Evolutionary conservation across 139 green algal species (phyloP).

Genomic region (Pedinophyceae sp.): DNA sequence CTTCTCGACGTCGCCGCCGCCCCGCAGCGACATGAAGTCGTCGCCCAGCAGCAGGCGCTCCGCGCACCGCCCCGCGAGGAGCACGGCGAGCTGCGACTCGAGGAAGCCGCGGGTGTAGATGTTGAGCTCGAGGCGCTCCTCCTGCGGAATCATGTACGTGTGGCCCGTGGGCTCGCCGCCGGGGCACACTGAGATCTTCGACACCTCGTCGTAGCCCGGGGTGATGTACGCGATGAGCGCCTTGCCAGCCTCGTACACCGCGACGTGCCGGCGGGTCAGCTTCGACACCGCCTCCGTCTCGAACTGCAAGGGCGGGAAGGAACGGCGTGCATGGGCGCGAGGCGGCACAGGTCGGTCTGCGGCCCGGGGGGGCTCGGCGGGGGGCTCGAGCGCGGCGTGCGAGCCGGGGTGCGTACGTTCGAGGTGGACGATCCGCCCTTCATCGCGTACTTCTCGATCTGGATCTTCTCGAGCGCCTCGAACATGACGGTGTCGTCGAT

Average conservation of each 20-base stretch:
- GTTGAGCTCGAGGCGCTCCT: conserved; percentile 54
- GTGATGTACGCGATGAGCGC: conserved; percentile 62
- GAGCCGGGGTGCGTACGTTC: conserved; percentile 6
- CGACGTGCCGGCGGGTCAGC: conserved; percentile 26
- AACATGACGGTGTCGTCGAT: conserved; percentile 4
- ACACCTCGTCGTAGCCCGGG: conserved; percentile 65
- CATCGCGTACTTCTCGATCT: conserved; percentile 2
- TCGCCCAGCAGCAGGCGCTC: conserved; percentile 72
- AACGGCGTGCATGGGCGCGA: no score
- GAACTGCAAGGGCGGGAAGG: no score
- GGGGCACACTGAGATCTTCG: conserved; percentile 30
- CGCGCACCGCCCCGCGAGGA: conserved; percentile 47
- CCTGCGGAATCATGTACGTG: conserved; percentile 71
- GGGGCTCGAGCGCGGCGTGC: conserved; percentile 5
- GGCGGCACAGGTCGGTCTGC: not conserved
- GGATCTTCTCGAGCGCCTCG: conserved; percentile 3
- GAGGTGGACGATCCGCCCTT: conserved; percentile 2
- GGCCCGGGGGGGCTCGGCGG: conserved; percentile 17
- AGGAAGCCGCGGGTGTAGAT: conserved; percentile 59
- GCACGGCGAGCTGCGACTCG: conserved; percentile 50
- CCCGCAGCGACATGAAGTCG: conserved; percentile 36
- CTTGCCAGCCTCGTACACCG: conserved; percentile 70
- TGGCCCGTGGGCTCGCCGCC: conserved; percentile 25
- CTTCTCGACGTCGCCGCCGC: conserved; percentile 24
- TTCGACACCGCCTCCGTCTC: not conserved